A percentile compares a stretch with the other conserved stretches of the same genome.
phyloP scores from a whole-genome alignment of 306 rosid genomes.

The Cucumis melo region DNA sequence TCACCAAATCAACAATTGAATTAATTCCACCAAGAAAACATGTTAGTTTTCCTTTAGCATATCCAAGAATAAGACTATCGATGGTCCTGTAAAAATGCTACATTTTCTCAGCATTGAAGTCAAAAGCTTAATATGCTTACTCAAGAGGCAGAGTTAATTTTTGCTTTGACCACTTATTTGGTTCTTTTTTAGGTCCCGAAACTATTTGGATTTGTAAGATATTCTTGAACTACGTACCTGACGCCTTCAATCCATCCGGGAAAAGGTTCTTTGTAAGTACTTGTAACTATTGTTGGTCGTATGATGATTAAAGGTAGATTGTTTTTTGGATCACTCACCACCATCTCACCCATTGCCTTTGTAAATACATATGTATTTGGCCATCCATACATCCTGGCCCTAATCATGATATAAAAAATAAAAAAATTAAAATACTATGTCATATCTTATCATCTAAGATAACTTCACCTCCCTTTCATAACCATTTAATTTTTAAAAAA shows the following conservation, averaged over 20 bases:
- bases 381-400: slow-evolving; percentile 69
- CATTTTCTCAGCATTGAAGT: too few species aligned
- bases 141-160: too few species aligned
- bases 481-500: too few species aligned
- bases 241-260: slow-evolving; percentile 79
- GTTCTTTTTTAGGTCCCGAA: neutral
- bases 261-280: slow-evolving; percentile 70
- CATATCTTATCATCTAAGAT: too few species aligned
- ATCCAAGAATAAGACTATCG: slow-evolving; percentile 58
- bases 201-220: neutral
- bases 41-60: slow-evolving; percentile 65
- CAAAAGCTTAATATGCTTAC: too few species aligned
- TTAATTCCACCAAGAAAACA: slow-evolving; percentile 42
- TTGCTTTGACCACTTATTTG: too few species aligned
- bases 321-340: slow-evolving; percentile 27
- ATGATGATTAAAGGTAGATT: slow-evolving; percentile 27
- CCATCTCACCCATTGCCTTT: slow-evolving; percentile 79
- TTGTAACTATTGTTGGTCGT: slow-evolving; percentile 62
- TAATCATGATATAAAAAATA: slow-evolving; percentile 4
- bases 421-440: neutral
- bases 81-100: slow-evolving; percentile 40
- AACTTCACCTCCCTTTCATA: too few species aligned
- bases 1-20: slow-evolving; percentile 49
- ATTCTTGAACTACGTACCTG: slow-evolving; percentile 22
- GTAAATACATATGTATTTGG: slow-evolving; percentile 81